Evolutionary conservation across 805 yeast species (phyloP), one percentile per base, ranked within the genome.

Genomic region (Candida pini): DNA sequence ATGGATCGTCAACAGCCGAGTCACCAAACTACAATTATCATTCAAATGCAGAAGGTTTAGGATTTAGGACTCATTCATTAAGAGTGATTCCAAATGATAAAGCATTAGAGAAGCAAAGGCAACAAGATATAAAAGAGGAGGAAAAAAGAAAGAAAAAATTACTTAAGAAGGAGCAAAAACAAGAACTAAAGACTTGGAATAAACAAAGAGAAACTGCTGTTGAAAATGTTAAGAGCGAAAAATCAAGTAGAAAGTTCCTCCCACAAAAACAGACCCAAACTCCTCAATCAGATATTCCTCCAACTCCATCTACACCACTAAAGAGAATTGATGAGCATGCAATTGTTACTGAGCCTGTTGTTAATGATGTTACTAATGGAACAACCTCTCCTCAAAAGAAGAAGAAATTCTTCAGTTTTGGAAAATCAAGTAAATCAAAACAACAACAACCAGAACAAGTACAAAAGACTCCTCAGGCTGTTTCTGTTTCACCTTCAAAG

Each of bases 41-140:
- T 15, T 53, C 59, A 0, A 55, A 57, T 39, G 57, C 57, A 8
- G 35, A 39, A 3, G 59, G 57, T 14, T 23, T 45, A 5, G 61
- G 60, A 9, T 58, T 60, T 32, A 43, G 39, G 12, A 42, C 52
- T 6, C 56, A 60, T 31, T 55, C 61, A 6, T 26, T 60, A 27
- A 45, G 63, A 30, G 55, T 46, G 18, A 28, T 37, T 19, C 31
- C 43, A 8, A 40, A 45, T 27, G 18, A 29, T 8, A 37, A 45
- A 23, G 48, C 41, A 31, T 25, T 40, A 28, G 39, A 40, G 29
- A 44, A 40, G 30, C 34, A 35, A 25, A 39, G 33, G 26, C 41
- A 45, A 17, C 34, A 22, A 6, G 41, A 34, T n/a, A 40, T 41
- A 12, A 45, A 47, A 28, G 51, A 47, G 28, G 49, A 50, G 30